Evolutionary conservation across 2,329 filamentous ascomycete genomes (phyloP).

Genomic region (Aspergillus fischeri): DNA sequence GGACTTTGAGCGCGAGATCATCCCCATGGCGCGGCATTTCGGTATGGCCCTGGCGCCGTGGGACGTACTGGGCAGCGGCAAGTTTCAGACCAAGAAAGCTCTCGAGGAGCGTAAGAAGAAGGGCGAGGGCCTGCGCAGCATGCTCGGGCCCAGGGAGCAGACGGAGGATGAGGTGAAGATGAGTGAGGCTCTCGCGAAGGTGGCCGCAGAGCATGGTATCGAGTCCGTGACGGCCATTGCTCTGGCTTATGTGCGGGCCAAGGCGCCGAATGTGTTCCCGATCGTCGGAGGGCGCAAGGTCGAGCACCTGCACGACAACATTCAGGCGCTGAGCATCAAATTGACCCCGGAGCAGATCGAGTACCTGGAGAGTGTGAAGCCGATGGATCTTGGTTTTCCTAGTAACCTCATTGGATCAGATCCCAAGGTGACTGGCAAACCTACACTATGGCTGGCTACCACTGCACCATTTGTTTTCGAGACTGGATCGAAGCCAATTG

Average conservation of each 20-base stretch:
- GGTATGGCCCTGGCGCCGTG: slow-evolving; percentile 53
- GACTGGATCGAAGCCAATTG: slow-evolving; percentile 16
- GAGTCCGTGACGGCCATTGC: slow-evolving; percentile 59
- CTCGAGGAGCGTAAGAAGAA: slow-evolving; percentile 41
- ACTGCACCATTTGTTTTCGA: slow-evolving; percentile 19
- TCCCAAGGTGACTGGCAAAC: slow-evolving; percentile 19
- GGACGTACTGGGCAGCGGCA: slow-evolving; percentile 54
- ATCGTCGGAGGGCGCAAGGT: slow-evolving; percentile 67
- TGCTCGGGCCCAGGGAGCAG: slow-evolving; percentile 27
- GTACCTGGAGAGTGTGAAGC: slow-evolving; percentile 59
- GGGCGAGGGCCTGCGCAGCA: slow-evolving; percentile 40
- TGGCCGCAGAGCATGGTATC: slow-evolving; percentile 54
- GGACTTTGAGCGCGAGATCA: slow-evolving; percentile 41
- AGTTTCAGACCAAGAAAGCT: slow-evolving; percentile 48
- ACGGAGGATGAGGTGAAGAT: slow-evolving; percentile 50
- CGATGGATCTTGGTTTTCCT: slow-evolving; percentile 66
- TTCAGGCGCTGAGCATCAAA: slow-evolving; percentile 46
- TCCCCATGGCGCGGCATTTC: slow-evolving; percentile 39
- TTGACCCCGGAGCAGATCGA: slow-evolving; percentile 60
- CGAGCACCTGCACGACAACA: slow-evolving; percentile 66
- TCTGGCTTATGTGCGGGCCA: slow-evolving; percentile 69
- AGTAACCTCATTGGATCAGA: slow-evolving; percentile 50
- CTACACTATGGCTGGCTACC: slow-evolving; percentile 1
- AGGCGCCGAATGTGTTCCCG: slow-evolving; percentile 68
- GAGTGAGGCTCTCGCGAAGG: slow-evolving; percentile 55